phyloP scores from a whole-genome alignment of 2,329 filamentous ascomycete genomes.

The Xylariaceae sp. region DNA sequence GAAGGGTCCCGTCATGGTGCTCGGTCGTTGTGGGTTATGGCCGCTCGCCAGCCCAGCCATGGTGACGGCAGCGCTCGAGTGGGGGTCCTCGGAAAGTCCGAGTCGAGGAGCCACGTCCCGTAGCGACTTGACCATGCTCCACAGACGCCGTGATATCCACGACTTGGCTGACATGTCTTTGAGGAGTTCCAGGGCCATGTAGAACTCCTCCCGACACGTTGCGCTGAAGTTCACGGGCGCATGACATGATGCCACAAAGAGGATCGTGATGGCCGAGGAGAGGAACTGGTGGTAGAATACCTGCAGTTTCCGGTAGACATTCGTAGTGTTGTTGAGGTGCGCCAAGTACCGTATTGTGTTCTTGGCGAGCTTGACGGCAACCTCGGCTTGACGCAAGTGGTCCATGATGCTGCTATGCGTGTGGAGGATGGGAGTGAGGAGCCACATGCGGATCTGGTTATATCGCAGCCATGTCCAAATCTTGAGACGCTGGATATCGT shows the following conservation, averaged over 20 bases:
- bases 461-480: slow-evolving; percentile 81
- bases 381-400: slow-evolving; percentile 67
- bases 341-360: slow-evolving; percentile 69
- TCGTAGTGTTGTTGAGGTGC: slow-evolving; percentile 64
- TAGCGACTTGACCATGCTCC: slow-evolving; percentile 65
- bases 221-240: slow-evolving; percentile 66
- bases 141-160: slow-evolving; percentile 66
- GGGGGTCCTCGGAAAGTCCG: slow-evolving; percentile 52
- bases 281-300: slow-evolving; percentile 79
- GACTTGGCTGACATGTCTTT: slow-evolving; percentile 66
- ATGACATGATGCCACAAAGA: slow-evolving; percentile 73
- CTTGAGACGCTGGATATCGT: slow-evolving; percentile 66
- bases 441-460: slow-evolving; percentile 85
- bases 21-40: slow-evolving; percentile 32
- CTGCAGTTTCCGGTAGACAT: slow-evolving; percentile 66
- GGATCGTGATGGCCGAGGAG: slow-evolving; percentile 65
- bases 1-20: slow-evolving; percentile 15
- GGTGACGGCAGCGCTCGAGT: slow-evolving; percentile 47
- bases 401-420: slow-evolving; percentile 77
- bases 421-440: slow-evolving; percentile 83
- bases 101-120: slow-evolving; percentile 68
- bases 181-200: slow-evolving; percentile 69
- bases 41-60: slow-evolving; percentile 51
- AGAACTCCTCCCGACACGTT: slow-evolving; percentile 68
- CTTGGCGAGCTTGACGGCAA: slow-evolving; percentile 67